Conservation (phyloP, 805 yeast genomes). For the Hanseniaspora lachancei region DNA sequence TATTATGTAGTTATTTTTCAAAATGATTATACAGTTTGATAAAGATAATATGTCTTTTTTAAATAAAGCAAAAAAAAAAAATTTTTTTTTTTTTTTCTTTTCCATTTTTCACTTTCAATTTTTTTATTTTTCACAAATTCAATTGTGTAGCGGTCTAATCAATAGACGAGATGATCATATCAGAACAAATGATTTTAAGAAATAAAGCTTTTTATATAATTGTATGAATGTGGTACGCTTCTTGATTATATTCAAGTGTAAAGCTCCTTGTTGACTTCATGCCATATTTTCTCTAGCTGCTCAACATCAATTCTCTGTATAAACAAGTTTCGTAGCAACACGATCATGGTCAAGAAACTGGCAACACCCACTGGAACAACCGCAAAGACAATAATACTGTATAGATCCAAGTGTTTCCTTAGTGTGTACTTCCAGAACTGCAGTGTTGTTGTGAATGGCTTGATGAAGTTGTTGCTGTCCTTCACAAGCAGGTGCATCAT, state of each 20-base stretch:
- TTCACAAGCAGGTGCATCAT: neutral
- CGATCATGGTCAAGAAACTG: slow-evolving; percentile 83
- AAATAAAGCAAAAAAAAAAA: neutral
- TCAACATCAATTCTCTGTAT: slow-evolving; percentile 56
- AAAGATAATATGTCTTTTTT: too few relatives aligned
- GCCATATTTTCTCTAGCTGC: slow-evolving; percentile 22
- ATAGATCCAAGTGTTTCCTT: slow-evolving; percentile 63
- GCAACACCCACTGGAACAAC: slow-evolving; percentile 97
- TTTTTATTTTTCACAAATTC: neutral
- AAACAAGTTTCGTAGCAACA: slow-evolving; percentile 58
- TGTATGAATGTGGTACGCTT: neutral
- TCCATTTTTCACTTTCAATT: neutral
- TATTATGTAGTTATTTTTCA: neutral
- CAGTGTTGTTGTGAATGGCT: slow-evolving; percentile 22
- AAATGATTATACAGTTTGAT: too few relatives aligned
- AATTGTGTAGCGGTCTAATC: neutral
- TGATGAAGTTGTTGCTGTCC: slow-evolving; percentile 20
- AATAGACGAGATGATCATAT: too few relatives aligned
- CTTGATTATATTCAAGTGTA: neutral
- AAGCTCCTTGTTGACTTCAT: slow-evolving; percentile 7
- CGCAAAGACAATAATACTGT: slow-evolving; percentile 84
- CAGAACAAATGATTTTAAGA: too few relatives aligned
- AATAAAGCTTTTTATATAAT: too few relatives aligned
- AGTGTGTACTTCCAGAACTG: slow-evolving; percentile 19
- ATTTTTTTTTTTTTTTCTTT: neutral